phyloP scores from a whole-genome alignment of 2,329 filamentous ascomycete species.

The Neobulgaria alba region DNA sequence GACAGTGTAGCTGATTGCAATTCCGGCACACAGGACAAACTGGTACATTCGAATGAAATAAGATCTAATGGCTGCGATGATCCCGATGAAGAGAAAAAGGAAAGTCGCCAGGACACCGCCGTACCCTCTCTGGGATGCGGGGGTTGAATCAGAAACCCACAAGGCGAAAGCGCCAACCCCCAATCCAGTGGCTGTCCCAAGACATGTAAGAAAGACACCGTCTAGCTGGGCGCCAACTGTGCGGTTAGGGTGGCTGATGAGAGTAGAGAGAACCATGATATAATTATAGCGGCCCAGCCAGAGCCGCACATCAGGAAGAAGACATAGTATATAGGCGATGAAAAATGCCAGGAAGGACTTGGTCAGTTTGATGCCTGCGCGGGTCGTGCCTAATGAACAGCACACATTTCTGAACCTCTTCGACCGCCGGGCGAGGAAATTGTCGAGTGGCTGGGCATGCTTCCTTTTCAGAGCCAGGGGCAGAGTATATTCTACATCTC shows the following conservation, averaged over 20 bases:
- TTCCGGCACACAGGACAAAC: constrained; percentile 44
- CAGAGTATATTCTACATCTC: constrained; percentile 36
- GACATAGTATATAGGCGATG: constrained; percentile 45
- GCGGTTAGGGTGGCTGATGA: constrained; percentile 49
- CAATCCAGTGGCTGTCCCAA: constrained; percentile 44
- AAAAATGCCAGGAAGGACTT: constrained; percentile 51
- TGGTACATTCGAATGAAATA: constrained; percentile 50
- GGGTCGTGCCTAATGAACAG: constrained; percentile 37
- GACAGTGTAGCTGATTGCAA: constrained; percentile 45
- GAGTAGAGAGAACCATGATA: constrained; percentile 47
- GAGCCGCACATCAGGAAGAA: constrained; percentile 38
- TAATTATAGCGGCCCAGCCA: constrained; percentile 47
- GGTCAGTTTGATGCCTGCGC: constrained; percentile 41
- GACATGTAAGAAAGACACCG: constrained; percentile 42
- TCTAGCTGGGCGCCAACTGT: constrained; percentile 49
- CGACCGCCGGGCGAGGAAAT: constrained; percentile 40
- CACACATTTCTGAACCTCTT: constrained; percentile 36
- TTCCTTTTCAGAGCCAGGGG: constrained; percentile 38
- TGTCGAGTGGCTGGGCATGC: constrained; percentile 37
- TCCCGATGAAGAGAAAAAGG: constrained; percentile 43
- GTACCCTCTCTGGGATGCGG: constrained; percentile 38
- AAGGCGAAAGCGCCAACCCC: constrained; percentile 47
- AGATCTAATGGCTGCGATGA: constrained; percentile 43
- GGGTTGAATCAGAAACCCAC: constrained; percentile 43
- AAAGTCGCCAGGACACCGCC: constrained; percentile 49